A percentile compares a stretch with the other conserved stretches of the same genome.
phyloP scores from a whole-genome alignment of 441 rosid genomes.

The Euphorbia corollata region DNA sequence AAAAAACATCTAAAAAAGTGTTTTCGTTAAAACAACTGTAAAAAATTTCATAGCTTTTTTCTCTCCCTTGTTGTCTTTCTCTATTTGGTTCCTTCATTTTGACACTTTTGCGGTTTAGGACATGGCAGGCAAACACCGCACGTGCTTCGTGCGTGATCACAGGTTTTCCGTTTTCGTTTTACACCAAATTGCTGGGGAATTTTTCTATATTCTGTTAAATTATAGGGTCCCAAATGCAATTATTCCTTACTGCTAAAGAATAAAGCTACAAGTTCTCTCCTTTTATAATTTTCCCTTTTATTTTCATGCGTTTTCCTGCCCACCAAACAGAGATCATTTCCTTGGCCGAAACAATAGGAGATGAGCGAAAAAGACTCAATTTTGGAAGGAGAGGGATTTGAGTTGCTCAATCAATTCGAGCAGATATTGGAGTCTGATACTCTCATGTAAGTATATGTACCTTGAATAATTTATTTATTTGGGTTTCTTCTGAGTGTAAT shows the following conservation, averaged over 20 bases:
- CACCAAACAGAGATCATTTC: constrained; percentile 2
- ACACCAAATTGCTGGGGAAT: not conserved
- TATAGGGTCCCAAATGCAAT: constrained; percentile 2
- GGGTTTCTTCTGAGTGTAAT: not conserved
- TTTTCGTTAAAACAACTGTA: constrained; percentile 14
- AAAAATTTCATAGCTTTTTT: constrained; percentile 4
- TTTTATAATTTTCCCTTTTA: too few relatives aligned
- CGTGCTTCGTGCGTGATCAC: constrained; percentile 19
- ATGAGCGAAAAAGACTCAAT: constrained; percentile 28
- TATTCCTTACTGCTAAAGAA: not conserved
- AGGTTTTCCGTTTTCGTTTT: not conserved
- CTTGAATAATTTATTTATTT: not conserved
- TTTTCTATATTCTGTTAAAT: constrained; percentile 1
- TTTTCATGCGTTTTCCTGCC: constrained; percentile 7
- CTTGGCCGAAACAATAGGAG: not conserved
- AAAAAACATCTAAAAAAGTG: constrained; percentile 1
- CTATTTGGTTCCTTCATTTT: not conserved
- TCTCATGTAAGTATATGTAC: constrained; percentile 42
- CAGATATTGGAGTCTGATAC: constrained; percentile 64
- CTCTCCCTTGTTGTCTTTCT: not conserved
- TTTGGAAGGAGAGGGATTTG: constrained; percentile 23
- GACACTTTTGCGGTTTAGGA: constrained; percentile 10
- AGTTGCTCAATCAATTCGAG: constrained; percentile 49
- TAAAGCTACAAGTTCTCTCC: not conserved
- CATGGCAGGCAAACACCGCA: constrained; percentile 17